Conservation (phyloP, 441 rosid genomes). For the Syzygium malaccense region DNA sequence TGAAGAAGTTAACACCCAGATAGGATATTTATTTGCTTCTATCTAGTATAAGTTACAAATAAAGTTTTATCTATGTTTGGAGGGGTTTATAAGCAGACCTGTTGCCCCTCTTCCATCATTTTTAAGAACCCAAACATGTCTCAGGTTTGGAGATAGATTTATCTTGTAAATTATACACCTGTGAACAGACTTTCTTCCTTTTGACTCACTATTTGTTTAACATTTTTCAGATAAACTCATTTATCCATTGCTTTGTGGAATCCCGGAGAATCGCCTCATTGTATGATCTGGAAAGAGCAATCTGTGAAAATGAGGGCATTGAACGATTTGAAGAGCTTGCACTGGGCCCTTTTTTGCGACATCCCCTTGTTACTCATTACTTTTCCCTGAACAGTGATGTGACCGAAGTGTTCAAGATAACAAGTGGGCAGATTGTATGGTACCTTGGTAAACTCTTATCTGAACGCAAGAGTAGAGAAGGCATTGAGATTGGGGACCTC, state of each 20-base stretch:
- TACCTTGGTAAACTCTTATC: not conserved
- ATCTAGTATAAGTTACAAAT: not conserved
- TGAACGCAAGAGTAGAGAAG: not conserved
- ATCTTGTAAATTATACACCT: not conserved
- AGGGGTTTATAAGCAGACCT: not conserved
- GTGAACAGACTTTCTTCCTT: not conserved
- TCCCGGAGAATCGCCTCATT: not conserved
- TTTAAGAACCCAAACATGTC: not conserved
- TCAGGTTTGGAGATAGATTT: not conserved
- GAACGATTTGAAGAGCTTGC: constrained; percentile 2
- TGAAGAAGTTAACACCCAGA: not conserved
- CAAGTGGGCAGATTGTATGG: constrained; percentile 3
- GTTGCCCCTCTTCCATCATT: not conserved
- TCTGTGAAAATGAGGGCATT: constrained; percentile 2
- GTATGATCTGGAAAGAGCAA: constrained; percentile 2
- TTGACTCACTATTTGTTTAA: not conserved
- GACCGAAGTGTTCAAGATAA: constrained; percentile 4
- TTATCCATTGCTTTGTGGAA: constrained; percentile 10
- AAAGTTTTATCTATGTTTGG: not conserved
- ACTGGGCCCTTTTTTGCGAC: not conserved
- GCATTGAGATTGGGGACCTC: not conserved
- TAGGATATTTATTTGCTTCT: not conserved
- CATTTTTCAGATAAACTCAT: constrained; percentile 1
- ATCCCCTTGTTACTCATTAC: constrained; percentile 3
- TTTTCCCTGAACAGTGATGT: not conserved